Percentiles rank a stretch among this genome's conserved stretches.
phyloP scores from a whole-genome alignment of 1,139 yeast species.

The Geotrichum armillariae region DNA sequence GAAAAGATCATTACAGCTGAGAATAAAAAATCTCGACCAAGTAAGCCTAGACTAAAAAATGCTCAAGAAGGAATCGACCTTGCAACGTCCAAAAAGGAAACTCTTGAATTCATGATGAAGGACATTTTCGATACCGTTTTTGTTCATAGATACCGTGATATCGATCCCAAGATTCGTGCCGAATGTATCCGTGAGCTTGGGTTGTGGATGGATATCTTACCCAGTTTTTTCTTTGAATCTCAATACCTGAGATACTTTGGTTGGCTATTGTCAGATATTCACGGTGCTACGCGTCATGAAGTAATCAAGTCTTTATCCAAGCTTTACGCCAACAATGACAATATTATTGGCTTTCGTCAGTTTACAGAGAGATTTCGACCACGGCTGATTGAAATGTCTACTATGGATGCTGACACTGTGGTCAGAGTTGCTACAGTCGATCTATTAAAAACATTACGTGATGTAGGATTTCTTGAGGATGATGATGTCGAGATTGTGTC shows the following conservation, averaged over 20 bases:
- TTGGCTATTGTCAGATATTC: constrained; percentile 77
- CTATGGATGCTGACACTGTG: constrained; percentile 51
- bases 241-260: constrained; percentile 75
- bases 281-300: constrained; percentile 60
- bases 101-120: constrained; percentile 55
- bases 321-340: constrained; percentile 47
- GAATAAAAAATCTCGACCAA: constrained; percentile 38
- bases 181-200: constrained; percentile 66
- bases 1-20: constrained; percentile 40
- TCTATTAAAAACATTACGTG: constrained; percentile 56
- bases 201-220: constrained; percentile 66
- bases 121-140: constrained; percentile 70
- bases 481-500: constrained; percentile 45
- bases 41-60: constrained; percentile 44
- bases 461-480: constrained; percentile 63
- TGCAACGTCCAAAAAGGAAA: constrained; percentile 53
- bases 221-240: constrained; percentile 70
- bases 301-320: constrained; percentile 55
- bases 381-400: constrained; percentile 63
- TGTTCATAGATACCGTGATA: constrained; percentile 77
- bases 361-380: constrained; percentile 70
- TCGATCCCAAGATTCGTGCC: constrained; percentile 68
- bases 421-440: constrained; percentile 56
- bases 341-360: constrained; percentile 55
- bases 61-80: constrained; percentile 50